Base-by-base conservation (phyloP, 345 rosid genomes). In the Hibiscus mutabilis region DNA sequence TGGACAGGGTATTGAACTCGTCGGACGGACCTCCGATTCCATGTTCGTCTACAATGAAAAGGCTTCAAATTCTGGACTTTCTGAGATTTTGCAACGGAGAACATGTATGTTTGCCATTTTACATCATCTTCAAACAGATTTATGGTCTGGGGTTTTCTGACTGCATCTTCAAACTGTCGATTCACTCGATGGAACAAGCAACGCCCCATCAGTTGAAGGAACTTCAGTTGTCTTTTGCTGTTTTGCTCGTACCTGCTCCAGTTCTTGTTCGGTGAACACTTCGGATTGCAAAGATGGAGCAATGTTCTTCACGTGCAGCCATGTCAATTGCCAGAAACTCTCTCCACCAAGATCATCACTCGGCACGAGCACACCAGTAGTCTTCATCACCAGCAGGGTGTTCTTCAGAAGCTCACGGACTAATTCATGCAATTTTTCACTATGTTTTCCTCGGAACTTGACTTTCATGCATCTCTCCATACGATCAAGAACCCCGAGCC, bases 281-380 rank as follows among this genome's bases (percentile, higher is more conserved):
- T 86, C 92, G 1, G 85, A 78, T 74, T 86, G 87, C 76, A 86
- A 24, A 18, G 86, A 73, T n/a, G 92, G 85, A 35, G 75, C 79
- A 5, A 88, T 82, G 65, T 88, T 88, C 63, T 88, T 82, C 51
- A 86, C 92, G 56, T 88, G 91, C 65, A 88, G 73, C 92, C 96
- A 86, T 18, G 92, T 90, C 18, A 86, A 76, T 69, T 86, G 84
- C 96, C 96, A 90, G 75, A 90, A 85, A 65, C 96, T 90, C 57
- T 88, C 88, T 56, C 88, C 87, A 22, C 88, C 92, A 1, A 86
- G 76, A 44, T 81, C 92, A 70, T 82, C 80, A 60, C 83, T 82
- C 0, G 82, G 91, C 74, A 82, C 63, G 44, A 90, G 86, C 63
- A 90, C 67, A 3, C 92, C 89, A 0, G 86, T 82, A 16, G 88